Conservation (phyloP, 2,329 filamentous ascomycete species). For the Alternaria gaisen region DNA sequence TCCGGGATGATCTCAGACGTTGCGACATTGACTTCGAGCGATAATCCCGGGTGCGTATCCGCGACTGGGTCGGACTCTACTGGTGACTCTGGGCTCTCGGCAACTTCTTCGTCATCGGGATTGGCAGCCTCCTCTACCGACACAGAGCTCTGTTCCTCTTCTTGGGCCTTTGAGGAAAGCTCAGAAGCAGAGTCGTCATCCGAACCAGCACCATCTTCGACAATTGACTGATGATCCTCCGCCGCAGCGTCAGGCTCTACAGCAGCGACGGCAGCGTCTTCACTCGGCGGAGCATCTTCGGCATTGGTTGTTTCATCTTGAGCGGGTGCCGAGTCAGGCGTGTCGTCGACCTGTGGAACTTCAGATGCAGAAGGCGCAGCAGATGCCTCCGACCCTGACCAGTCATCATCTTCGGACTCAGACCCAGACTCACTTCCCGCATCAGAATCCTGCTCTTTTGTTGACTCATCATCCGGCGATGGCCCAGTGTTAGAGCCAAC, state of each 20-base stretch:
- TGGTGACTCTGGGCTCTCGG: constrained; percentile 1
- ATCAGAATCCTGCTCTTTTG: constrained; percentile 3
- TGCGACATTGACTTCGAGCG: constrained; percentile 7
- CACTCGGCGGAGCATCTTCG: background rate
- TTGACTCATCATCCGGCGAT: background rate
- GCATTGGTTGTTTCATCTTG: constrained; percentile 8
- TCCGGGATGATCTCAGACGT: constrained; percentile 7
- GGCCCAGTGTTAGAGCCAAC: constrained; percentile 1
- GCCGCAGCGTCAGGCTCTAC: constrained; percentile 8
- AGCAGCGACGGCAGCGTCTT: background rate
- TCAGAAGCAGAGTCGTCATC: constrained; percentile 7
- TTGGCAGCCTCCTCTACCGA: constrained; percentile 3
- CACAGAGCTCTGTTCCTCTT: constrained; percentile 5
- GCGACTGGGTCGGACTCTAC: background rate
- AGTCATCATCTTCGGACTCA: constrained; percentile 15
- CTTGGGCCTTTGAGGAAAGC: background rate
- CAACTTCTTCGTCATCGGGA: constrained; percentile 2
- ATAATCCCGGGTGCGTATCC: constrained; percentile 1
- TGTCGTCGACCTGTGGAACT: constrained; percentile 4
- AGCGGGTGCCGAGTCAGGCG: constrained; percentile 3
- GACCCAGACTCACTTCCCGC: constrained; percentile 11
- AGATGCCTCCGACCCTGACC: constrained; percentile 22
- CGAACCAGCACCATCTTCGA: constrained; percentile 1
- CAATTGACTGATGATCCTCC: background rate
- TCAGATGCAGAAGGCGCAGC: constrained; percentile 2